Percentiles rank a stretch among this genome's conserved stretches.
phyloP scores from a whole-genome alignment of 805 yeast species.

The Kodamaea laetipori region DNA sequence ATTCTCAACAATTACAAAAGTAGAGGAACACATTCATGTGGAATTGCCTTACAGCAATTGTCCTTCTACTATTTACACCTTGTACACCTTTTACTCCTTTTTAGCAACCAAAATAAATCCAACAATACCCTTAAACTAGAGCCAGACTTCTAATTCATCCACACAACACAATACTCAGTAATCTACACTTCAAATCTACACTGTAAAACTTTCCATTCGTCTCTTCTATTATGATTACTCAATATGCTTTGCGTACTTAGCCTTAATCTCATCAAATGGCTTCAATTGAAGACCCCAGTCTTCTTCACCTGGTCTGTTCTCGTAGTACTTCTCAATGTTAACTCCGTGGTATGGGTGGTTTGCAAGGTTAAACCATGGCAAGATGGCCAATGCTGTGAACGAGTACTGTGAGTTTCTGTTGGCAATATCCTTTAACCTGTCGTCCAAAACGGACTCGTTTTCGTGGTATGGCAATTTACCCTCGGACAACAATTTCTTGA shows the following conservation, averaged over 20 bases:
- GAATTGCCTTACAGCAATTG: too few relatives aligned
- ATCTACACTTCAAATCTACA: not conserved
- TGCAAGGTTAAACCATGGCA: constrained; percentile 84
- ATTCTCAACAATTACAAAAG: too few relatives aligned
- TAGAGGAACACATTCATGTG: too few relatives aligned
- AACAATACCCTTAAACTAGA: too few relatives aligned
- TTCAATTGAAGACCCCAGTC: constrained; percentile 56
- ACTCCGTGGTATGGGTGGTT: constrained; percentile 83
- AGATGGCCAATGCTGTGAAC: constrained; percentile 54
- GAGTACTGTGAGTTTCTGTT: constrained; percentile 78
- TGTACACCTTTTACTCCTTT: too few relatives aligned
- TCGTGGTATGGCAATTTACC: constrained; percentile 70
- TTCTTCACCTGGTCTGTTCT: constrained; percentile 59
- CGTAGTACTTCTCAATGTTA: constrained; percentile 48
- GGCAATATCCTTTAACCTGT: constrained; percentile 72
- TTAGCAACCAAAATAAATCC: too few relatives aligned
- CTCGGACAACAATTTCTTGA: constrained; percentile 62
- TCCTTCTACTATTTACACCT: too few relatives aligned
- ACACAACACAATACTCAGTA: too few relatives aligned
- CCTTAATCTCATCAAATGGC: constrained; percentile 51
- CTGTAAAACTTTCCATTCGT: not conserved
- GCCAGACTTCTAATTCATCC: too few relatives aligned
- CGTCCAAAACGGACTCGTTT: constrained; percentile 55
- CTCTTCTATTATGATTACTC: constrained; percentile 20
- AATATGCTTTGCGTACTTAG: constrained; percentile 29